Evolutionary conservation across 805 yeast species (phyloP).

Genomic region (Lachancea sp.): DNA sequence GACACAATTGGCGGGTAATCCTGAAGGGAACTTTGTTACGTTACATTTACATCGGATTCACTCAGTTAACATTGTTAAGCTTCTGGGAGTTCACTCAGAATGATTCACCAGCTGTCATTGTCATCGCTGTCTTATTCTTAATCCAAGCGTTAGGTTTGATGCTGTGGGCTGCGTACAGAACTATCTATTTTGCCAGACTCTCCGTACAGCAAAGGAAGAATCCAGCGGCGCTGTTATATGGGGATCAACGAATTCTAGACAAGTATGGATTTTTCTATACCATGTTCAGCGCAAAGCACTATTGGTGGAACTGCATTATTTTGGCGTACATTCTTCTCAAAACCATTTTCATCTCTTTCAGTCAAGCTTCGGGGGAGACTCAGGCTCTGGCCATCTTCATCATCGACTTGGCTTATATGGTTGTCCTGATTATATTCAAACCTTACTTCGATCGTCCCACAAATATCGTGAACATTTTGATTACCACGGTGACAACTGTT

Average conservation of each 20-base stretch:
- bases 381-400: conserved; percentile 74
- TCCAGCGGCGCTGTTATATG: conserved; percentile 83
- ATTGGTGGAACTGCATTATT: conserved; percentile 75
- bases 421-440: conserved; percentile 51
- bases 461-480: conserved; percentile 65
- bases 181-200: conserved; percentile 51
- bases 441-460: conserved; percentile 84
- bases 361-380: conserved; percentile 75
- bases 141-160: conserved; percentile 54
- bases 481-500: conserved; percentile 63
- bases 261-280: conserved; percentile 87
- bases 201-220: conserved; percentile 61
- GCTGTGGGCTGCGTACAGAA: conserved; percentile 60
- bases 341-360: conserved; percentile 66
- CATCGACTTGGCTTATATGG: conserved; percentile 64
- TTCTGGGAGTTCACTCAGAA: conserved; percentile 78
- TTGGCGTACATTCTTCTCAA: conserved; percentile 57
- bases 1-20: conserved; percentile 50
- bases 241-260: conserved; percentile 63
- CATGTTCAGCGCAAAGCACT: conserved; percentile 73
- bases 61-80: conserved; percentile 71
- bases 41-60: conserved; percentile 77
- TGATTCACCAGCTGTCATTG: conserved; percentile 87
- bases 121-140: conserved; percentile 67
- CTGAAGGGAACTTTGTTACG: conserved; percentile 76